Evolutionary conservation across 345 rosid genomes (phyloP), one percentile per base, ranked within the genome.

Genomic region (Nasturtium officinale): DNA sequence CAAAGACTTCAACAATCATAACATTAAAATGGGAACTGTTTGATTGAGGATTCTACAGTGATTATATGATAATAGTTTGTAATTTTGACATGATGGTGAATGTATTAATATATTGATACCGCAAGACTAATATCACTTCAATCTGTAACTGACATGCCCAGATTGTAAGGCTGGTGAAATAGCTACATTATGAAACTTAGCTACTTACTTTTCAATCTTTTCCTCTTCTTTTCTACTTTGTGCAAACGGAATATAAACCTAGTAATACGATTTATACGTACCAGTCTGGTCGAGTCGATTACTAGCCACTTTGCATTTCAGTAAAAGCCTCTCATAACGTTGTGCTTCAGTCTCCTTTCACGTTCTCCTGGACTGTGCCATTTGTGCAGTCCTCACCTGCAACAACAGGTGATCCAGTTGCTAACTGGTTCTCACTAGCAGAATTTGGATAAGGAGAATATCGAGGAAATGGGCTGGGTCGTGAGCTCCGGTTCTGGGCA

Each of bases 401-500:
- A 76, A 68, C 71, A 76, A 84, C 83, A 61, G 88, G 59, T 9
- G 87, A 45, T 72, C 89, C 88, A 82, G 87, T 85, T 52, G 91
- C 65, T 73, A 85, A 74, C 76, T 78, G 83, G 77, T 81, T 83
- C 47, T 78, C 74, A 76, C 85, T 62, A 38, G 75, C 75, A 37
- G 88, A 80, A 81, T 77, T 87, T 30, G 88, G 71, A 77, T 83
- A 83, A 3, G 89, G 79, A 60, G 85, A 78, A 72, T 78, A 79
- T 47, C 85, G 67, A 18, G 85, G 83, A 83, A 76, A 84, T 72
- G 82, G 82, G 82, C 85, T 85, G 77, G 84, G 87, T 68, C 83
- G 83, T 45, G 96, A 62, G 66, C 82, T 56, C 75, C 90, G 85
- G 79, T 81, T 91, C 84, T 85, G 91, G n/a, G 90, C 83, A 57